Conservation (phyloP, 2,329 filamentous ascomycete species). For the Claviceps spartinae region DNA sequence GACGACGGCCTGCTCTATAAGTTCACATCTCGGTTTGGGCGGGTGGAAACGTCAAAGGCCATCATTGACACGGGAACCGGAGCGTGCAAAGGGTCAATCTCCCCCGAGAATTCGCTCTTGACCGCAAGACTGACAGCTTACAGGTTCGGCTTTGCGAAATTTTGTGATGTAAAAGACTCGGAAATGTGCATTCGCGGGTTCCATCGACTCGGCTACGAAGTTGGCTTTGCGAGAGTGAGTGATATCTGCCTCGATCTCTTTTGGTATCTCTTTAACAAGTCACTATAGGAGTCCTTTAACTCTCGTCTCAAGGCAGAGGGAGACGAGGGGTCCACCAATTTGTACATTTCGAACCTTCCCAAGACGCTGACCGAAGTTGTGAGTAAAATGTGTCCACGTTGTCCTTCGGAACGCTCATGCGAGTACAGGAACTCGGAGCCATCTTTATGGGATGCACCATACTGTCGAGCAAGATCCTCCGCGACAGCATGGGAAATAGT, state of each 20-base stretch:
- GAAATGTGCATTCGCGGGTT: conserved; percentile 95
- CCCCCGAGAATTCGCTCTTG: background rate
- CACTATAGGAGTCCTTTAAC: conserved; percentile 80
- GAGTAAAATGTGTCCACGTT: conserved; percentile 20
- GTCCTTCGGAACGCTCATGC: conserved; percentile 5
- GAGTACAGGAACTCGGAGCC: conserved; percentile 52
- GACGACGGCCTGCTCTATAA: conserved; percentile 77
- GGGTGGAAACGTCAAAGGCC: conserved; percentile 92
- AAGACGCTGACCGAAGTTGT: conserved; percentile 85
- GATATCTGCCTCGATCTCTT: background rate
- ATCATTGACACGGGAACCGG: conserved; percentile 92
- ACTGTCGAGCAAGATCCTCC: conserved; percentile 87
- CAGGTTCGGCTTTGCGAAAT: conserved; percentile 97
- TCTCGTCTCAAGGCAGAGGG: conserved; percentile 93
- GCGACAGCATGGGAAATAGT: conserved; percentile 81
- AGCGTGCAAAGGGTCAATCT: conserved; percentile 80
- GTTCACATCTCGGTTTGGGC: conserved; percentile 79
- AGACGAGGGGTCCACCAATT: conserved; percentile 79
- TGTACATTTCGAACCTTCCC: conserved; percentile 95
- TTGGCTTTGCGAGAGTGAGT: conserved; percentile 83
- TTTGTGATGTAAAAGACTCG: conserved; percentile 72
- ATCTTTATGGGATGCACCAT: conserved; percentile 74
- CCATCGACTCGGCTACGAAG: conserved; percentile 88
- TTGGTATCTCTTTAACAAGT: conserved; percentile 13
- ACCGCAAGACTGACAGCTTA: conserved; percentile 2